These are phyloP conservation scores for Pythium chondricola DNA, from an alignment of 352 stramenopile species.

Conservation along the genomic window DNA sequence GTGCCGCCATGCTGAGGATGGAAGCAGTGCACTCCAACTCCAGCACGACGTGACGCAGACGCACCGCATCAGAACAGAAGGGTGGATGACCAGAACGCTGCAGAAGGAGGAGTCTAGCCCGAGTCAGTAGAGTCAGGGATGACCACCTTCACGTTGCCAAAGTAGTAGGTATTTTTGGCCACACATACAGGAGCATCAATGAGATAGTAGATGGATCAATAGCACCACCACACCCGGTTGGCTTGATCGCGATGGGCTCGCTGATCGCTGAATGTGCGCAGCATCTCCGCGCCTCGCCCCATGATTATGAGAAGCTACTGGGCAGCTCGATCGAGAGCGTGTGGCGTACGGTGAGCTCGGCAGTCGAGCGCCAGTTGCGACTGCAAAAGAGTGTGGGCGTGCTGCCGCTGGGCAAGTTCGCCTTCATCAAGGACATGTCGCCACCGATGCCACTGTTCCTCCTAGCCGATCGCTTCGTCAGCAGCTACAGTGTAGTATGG, in stretches of 20 bases:
- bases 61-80: too few species aligned
- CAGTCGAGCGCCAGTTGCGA: constrained; percentile 35
- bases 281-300: constrained; percentile 35
- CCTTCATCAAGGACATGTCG: constrained; percentile 39
- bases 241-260: too few species aligned
- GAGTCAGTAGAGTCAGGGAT: too few species aligned
- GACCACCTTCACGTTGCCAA: too few species aligned
- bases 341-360: constrained; percentile 33
- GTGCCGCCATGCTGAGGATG: neutral
- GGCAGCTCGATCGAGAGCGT: constrained; percentile 31
- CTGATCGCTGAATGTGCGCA: constrained; percentile 54
- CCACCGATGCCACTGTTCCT: constrained; percentile 34
- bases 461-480: constrained; percentile 42
- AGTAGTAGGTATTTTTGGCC: too few species aligned
- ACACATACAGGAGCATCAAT: too few species aligned
- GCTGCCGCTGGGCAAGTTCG: constrained; percentile 45
- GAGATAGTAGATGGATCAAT: too few species aligned
- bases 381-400: constrained; percentile 33
- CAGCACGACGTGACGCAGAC: neutral
- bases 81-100: too few species aligned
- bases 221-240: too few species aligned
- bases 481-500: constrained; percentile 33
- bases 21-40: neutral
- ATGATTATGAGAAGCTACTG: constrained; percentile 60
- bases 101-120: too few species aligned